Base-by-base conservation (phyloP, 1,284 basidiomycete species). In the Cryptococcus wingfieldii region DNA sequence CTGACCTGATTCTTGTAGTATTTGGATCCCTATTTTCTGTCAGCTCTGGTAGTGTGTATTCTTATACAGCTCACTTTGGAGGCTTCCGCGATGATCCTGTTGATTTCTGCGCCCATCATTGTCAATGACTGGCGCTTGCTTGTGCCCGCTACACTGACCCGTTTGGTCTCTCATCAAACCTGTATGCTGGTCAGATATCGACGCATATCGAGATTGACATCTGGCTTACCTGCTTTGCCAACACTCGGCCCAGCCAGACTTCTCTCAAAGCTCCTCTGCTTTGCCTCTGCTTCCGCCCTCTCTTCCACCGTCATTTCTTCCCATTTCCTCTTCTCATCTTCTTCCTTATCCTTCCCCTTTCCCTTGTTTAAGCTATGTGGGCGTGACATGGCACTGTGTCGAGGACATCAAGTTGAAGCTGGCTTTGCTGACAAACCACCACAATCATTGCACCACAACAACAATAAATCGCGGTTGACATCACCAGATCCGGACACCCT, bases 201-300 rank as follows among this genome's bases (percentile, higher is more conserved):
- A 37, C 43, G 25, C 38, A 14, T 18, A 43, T 8, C 19, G 13
- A 23, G 28, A 44, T 58, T 37, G 19, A 3, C 10, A 61, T 50
- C 18, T 18, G 4, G 52, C 71, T 50, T 47, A 72, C 72, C 75
- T n/a, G 74, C 72, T 54, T 77, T 77, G 47, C 71, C 73, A 0
- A 76, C 75, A 60, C 72, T 75, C 4, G 74, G 72, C 10, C 77
- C 77, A 4, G 77, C 76, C 5, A 78, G 59, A 65, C 71, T 72
- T 19, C 76, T 57, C 62, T 75, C 72, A 54, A 76, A 75, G 37
- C 66, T 66, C 38, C 67, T 56, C 52, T 67, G 60, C 38, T 60
- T 55, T 49, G 62, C 62, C 53, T 73, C 66, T 6, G 61, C 66
- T 41, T 50, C 59, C 16, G 47, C 53, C 6, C 51, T 48, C 23